Base-by-base conservation (phyloP, 768 basidiomycete species). In the Suillus plorans region DNA sequence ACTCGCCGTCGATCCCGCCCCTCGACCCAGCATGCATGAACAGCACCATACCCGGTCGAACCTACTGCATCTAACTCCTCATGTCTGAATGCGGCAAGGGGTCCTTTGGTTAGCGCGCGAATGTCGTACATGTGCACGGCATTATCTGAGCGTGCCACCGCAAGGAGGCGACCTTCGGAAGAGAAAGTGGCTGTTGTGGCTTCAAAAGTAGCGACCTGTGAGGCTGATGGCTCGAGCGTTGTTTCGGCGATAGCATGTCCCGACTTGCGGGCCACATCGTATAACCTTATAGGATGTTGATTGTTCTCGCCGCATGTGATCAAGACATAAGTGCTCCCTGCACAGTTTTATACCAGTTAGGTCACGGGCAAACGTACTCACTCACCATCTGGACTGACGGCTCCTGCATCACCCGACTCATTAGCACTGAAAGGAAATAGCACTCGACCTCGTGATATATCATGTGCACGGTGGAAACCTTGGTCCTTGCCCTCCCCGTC, bases 91-190 rank as follows among this genome's bases (percentile, higher is more conserved):
- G 78, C 75, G 63, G 80, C 82, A 52, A 90, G 69, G 14, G 80
- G 74, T 1, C 83, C 81, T 16, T 77, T 74, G 25, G 77, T 72
- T 20, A 88, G 69, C 70, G 80, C 85, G 13, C 90, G 84, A 2
- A 81, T 69, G 71, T 92, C 90, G 66, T 91, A 91, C 4, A 92
- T 72, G 63, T 90, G 85, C 1, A 79, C 76, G 41, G 71, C 71
- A 66, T 89, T 88, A 70, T 91, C 88, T 52, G 74, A 84, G 50
- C 88, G 81, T 4, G 81, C 88, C 7, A 87, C 71, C 16, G 89
- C 86, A 10, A 91, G 78, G 67, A 86, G 85, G 4, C 85, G 74
- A 12, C 83, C 83, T 66, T 90, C 89, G 0, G 87, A 81, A 67
- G 88, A 89, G 71, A 86, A 88, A 2, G 75, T 68, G 16, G 83